Conservation (phyloP, 2,329 filamentous ascomycete species). For the Penicillium sp. region DNA sequence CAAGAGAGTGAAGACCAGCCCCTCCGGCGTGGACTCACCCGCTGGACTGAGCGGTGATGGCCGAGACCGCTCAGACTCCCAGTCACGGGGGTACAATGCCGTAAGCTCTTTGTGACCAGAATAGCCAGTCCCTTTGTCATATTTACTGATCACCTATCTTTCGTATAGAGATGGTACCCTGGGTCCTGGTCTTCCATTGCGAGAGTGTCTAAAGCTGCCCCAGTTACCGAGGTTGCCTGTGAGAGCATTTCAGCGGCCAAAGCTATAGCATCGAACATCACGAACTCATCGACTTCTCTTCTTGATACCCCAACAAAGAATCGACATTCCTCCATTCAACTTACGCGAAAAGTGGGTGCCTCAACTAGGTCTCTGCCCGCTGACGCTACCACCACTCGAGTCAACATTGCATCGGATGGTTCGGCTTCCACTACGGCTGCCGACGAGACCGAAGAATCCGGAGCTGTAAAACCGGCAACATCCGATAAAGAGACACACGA, state of each 20-base stretch:
- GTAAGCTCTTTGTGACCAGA: constrained; percentile 28
- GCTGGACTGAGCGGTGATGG: constrained; percentile 26
- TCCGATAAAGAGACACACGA: constrained; percentile 21
- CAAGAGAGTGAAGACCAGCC: constrained; percentile 47
- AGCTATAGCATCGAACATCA: constrained; percentile 37
- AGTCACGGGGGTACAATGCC: constrained; percentile 27
- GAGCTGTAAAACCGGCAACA: constrained; percentile 12
- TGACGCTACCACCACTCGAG: constrained; percentile 45
- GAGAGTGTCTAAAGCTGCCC: constrained; percentile 46
- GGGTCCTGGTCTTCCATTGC: constrained; percentile 45
- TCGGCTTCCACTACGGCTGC: constrained; percentile 34
- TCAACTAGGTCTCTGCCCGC: constrained; percentile 49
- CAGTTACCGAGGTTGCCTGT: constrained; percentile 51
- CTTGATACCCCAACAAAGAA: constrained; percentile 27
- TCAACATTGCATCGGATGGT: constrained; percentile 47
- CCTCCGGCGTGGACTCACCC: constrained; percentile 32
- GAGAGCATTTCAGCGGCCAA: constrained; percentile 50
- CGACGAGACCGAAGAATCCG: constrained; percentile 20
- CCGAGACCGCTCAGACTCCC: constrained; percentile 28
- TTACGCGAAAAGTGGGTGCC: constrained; percentile 42
- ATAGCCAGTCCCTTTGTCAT: not conserved
- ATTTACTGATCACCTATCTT: constrained; percentile 11
- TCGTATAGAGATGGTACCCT: constrained; percentile 44
- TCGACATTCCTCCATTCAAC: constrained; percentile 42
- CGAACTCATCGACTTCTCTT: constrained; percentile 33